phyloP scores from a whole-genome alignment of 768 basidiomycete species.

The Tubosaeta sp. region DNA sequence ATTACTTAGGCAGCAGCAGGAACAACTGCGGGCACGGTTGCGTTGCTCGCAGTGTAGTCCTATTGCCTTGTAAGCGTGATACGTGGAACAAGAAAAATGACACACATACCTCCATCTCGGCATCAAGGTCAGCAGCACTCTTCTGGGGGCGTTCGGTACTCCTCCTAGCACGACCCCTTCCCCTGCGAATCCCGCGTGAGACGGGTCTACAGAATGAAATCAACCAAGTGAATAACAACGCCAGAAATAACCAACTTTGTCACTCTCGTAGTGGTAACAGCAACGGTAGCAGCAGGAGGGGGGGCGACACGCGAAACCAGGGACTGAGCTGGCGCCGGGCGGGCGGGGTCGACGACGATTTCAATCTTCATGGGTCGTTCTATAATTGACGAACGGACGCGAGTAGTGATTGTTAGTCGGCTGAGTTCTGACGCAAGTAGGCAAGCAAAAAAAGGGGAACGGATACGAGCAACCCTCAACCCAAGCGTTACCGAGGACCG shows the following conservation, averaged over 20 bases:
- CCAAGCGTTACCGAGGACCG: constrained; percentile 23
- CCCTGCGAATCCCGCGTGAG: constrained; percentile 44
- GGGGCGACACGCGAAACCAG: constrained; percentile 86
- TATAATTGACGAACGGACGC: constrained; percentile 41
- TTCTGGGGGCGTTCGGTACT: constrained; percentile 61
- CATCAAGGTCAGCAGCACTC: constrained; percentile 87
- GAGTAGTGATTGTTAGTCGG: constrained; percentile 34
- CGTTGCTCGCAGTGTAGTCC: constrained; percentile 66
- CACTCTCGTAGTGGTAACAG: constrained; percentile 19
- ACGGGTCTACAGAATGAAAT: constrained; percentile 24
- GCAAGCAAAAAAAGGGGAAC: constrained; percentile 41
- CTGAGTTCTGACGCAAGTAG: constrained; percentile 32
- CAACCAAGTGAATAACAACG: neutral
- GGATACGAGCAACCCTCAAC: constrained; percentile 35
- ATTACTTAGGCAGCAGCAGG: constrained; percentile 32
- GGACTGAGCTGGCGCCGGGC: constrained; percentile 53
- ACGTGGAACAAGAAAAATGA: neutral
- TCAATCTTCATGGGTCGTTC: constrained; percentile 99
- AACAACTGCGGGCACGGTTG: constrained; percentile 42
- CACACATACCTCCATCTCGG: constrained; percentile 89
- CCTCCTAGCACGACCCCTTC: constrained; percentile 43
- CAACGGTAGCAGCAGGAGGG: constrained; percentile 36
- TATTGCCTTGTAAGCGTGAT: constrained; percentile 22
- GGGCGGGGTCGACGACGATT: constrained; percentile 86
- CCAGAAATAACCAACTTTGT: constrained; percentile 32